Base-by-base conservation (phyloP, 1,139 yeast genomes). In the Candida tetrigidarum region DNA sequence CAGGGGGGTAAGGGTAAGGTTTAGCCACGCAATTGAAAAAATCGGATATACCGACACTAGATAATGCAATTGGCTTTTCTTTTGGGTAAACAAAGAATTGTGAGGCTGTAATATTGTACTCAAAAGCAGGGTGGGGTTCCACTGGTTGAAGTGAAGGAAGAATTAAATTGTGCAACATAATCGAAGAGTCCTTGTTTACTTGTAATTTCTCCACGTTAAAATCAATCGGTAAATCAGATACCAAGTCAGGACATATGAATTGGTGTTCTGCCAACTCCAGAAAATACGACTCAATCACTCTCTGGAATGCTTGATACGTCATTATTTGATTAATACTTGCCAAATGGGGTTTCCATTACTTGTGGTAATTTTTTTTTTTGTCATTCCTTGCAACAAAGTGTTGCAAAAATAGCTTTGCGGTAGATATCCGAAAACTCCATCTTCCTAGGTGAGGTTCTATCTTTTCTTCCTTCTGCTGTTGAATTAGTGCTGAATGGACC, bases 131-230 rank as follows among this genome's bases (percentile, higher is more conserved):
- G 12, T 33, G 29, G 5, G 32, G 32, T 8, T 30, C 35, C 4
- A 35, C 34, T 6, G n/a, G 12, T 9, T 15, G 4, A 4, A 14
- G n/a, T n/a, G 34, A 23, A 2, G 36, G 4, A 4, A 25, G 25
- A 12, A 39, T 30, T 11, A 15, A 12, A 19, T 36, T 19, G 26
- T 39, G 43, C 15, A 43, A 34, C 27, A 25, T 20, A 1, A 39
- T 15, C 7, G 43, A 30, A 9, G 41, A 15, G 3, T 30, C 28
- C 35, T 39, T 43, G 12, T 35, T 40, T 4, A 43, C 12, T n/a
- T 30, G 23, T 8, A 43, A 35, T 15, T 37, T 43, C 30, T 43
- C 46, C n/a, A 3, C 11, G 23, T 11, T n/a, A 25, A 32, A 20
- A 32, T 12, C 36, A 19, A 3, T n/a, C 8, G 36, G 36, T 7